Evolutionary conservation across 805 yeast species (phyloP).

Genomic region (Candida cerambycidarum): DNA sequence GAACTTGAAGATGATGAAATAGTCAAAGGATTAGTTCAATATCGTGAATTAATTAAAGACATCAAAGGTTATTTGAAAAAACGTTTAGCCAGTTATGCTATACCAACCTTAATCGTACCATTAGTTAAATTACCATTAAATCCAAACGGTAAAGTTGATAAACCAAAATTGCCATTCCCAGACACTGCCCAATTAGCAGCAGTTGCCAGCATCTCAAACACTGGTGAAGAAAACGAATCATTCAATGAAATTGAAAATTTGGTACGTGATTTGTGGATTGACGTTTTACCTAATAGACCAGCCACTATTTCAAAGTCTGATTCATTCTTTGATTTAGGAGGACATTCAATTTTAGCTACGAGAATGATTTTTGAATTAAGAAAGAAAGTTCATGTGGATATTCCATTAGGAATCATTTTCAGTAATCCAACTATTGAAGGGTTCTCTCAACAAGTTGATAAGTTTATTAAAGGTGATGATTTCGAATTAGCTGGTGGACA

Average conservation of each 20-base stretch:
- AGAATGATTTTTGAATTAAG: constrained; percentile 93
- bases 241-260: constrained; percentile 66
- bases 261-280: constrained; percentile 81
- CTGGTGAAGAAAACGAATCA: constrained; percentile 45
- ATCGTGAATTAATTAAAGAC: constrained; percentile 74
- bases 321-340: constrained; percentile 96
- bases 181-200: constrained; percentile 78
- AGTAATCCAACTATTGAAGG: constrained; percentile 80
- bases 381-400: constrained; percentile 70
- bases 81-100: constrained; percentile 88
- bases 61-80: constrained; percentile 75
- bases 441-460: constrained; percentile 73
- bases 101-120: constrained; percentile 90
- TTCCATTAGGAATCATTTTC: constrained; percentile 89
- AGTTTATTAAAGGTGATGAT: constrained; percentile 50
- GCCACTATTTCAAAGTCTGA: constrained; percentile 74
- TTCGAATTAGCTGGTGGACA: constrained; percentile 40
- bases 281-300: constrained; percentile 82
- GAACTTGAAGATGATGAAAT: constrained; percentile 57
- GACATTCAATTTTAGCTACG: constrained; percentile 96
- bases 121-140: constrained; percentile 83
- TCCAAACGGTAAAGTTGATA: constrained; percentile 98
- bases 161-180: constrained; percentile 95
- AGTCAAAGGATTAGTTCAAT: constrained; percentile 75
- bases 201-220: constrained; percentile 56